Percentiles rank a stretch among this genome's conserved stretches.
Evolutionary conservation across 2,329 filamentous ascomycete genomes (phyloP).

Genomic region (Eurotiales sp.): DNA sequence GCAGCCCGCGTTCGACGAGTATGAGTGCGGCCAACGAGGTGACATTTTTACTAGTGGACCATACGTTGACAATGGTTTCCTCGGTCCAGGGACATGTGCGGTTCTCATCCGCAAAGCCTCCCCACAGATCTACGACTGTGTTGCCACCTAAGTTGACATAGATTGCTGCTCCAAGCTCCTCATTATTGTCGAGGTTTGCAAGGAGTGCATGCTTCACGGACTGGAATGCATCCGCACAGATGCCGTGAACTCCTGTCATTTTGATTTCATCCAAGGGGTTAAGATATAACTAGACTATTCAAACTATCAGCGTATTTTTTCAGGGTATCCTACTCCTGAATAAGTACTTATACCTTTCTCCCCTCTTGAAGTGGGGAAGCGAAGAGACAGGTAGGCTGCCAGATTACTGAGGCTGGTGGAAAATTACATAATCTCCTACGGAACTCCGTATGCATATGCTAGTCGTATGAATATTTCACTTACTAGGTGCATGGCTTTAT

Average conservation of each 20-base stretch:
- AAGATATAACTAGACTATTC: no score
- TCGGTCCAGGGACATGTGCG: slow-evolving; percentile 33
- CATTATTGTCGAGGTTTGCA: slow-evolving; percentile 32
- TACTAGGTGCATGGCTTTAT: no score
- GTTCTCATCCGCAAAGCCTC: slow-evolving; percentile 33
- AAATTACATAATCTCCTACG: no score
- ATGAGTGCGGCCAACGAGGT: slow-evolving; percentile 36
- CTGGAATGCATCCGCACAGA: slow-evolving; percentile 35
- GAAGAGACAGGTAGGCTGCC: no score
- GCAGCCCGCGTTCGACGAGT: slow-evolving; percentile 38
- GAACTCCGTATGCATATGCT: no score
- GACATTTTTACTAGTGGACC: slow-evolving; percentile 41
- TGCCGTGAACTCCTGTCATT: slow-evolving; percentile 36
- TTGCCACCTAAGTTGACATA: slow-evolving; percentile 40
- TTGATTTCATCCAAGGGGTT: no score
- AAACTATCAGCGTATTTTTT: no score
- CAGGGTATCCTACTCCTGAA: no score
- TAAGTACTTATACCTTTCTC: no score
- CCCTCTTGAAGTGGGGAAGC: no score
- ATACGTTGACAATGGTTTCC: slow-evolving; percentile 41
- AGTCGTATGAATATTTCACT: no score
- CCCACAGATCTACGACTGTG: slow-evolving; percentile 46
- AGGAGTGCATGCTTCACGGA: slow-evolving; percentile 33
- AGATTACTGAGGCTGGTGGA: no score
- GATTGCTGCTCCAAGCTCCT: slow-evolving; percentile 47